Conservation (phyloP, 2,329 filamentous ascomycete genomes). For the Fusarium praegraminearum region DNA sequence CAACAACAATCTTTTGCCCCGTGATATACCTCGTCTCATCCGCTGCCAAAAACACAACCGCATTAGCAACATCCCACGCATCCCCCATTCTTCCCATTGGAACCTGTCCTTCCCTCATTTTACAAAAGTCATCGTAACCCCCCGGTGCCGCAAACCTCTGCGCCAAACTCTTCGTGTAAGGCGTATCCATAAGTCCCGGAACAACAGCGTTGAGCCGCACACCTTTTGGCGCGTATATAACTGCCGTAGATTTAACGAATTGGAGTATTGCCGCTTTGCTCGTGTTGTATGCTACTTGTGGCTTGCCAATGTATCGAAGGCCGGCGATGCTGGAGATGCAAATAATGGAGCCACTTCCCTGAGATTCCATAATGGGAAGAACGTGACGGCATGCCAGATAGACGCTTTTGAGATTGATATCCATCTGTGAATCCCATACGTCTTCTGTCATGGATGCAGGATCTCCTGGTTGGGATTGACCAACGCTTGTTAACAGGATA, state of each 20-base stretch:
- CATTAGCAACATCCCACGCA: conserved; percentile 69
- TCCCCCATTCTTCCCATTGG: conserved; percentile 70
- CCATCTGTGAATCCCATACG: conserved; percentile 64
- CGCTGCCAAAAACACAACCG: conserved; percentile 68
- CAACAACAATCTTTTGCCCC: conserved; percentile 64
- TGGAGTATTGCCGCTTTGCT: conserved; percentile 65
- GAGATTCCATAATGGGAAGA: conserved; percentile 66
- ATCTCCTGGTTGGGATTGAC: conserved; percentile 65
- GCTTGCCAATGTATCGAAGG: conserved; percentile 61
- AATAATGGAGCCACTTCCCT: conserved; percentile 58
- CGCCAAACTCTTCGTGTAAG: conserved; percentile 60
- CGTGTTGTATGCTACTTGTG: conserved; percentile 66
- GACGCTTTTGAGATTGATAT: conserved; percentile 67
- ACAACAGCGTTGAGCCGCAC: conserved; percentile 67
- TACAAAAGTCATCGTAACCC: conserved; percentile 62
- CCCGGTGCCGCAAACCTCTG: conserved; percentile 58
- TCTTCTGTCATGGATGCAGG: conserved; percentile 62
- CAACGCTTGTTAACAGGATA: conserved; percentile 71
- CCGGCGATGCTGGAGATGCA: conserved; percentile 65
- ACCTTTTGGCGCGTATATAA: conserved; percentile 61
- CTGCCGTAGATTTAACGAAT: conserved; percentile 62
- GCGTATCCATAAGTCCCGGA: conserved; percentile 68
- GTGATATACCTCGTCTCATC: conserved; percentile 71
- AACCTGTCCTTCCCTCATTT: conserved; percentile 66
- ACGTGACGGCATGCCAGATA: conserved; percentile 66